Evolutionary conservation across 306 rosid genomes (phyloP).

Genomic region (Vicia sativa): DNA sequence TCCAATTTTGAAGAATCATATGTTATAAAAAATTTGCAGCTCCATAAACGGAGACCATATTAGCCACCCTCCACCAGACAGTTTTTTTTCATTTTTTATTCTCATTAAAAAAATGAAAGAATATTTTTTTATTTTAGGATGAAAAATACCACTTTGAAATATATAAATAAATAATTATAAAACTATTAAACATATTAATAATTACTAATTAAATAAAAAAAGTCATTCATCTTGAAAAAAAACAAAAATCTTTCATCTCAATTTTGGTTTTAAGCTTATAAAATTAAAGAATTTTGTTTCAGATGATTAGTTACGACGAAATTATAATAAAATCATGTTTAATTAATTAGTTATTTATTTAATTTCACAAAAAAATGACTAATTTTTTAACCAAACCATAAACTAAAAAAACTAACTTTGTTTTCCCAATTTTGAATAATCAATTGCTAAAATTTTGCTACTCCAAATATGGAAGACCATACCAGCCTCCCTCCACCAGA

Average conservation of each 20-base stretch:
- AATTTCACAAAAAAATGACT: too few relatives aligned
- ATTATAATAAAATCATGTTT: background rate
- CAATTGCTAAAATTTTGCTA: too few relatives aligned
- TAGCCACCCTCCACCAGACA: background rate
- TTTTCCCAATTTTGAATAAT: too few relatives aligned
- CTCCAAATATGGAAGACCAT: too few relatives aligned
- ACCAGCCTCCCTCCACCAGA: too few relatives aligned
- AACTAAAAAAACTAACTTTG: background rate
- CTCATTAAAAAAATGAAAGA: background rate
- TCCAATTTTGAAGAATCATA: background rate
- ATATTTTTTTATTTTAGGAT: background rate
- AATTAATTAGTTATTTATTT: background rate
- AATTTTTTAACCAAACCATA: background rate
- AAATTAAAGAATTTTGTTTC: background rate
- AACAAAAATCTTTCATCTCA: conserved; percentile 15
- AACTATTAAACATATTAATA: background rate
- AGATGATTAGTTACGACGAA: background rate
- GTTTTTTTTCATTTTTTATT: background rate
- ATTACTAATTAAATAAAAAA: conserved; percentile 8
- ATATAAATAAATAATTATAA: background rate
- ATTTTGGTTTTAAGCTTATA: background rate
- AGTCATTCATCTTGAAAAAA: background rate
- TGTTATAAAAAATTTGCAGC: conserved; percentile 12
- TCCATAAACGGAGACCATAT: background rate
- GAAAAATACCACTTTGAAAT: conserved; percentile 3